These are phyloP conservation scores for Wickerhamiella slavikovae DNA, from an alignment of 805 yeast genomes.

Conservation along the genomic window DNA sequence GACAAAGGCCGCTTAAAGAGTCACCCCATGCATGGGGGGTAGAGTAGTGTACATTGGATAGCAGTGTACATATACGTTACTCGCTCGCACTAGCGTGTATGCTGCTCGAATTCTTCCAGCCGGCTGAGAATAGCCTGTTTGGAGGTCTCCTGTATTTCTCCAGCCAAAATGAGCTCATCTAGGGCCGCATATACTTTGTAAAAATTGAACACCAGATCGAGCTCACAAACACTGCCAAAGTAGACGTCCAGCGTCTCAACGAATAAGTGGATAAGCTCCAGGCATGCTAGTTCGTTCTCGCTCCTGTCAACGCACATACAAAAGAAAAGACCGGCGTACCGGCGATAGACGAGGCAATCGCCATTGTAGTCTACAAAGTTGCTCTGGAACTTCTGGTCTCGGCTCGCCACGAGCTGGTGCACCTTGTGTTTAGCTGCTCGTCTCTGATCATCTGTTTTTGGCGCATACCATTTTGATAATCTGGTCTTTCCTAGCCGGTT, in stretches of 20 bases:
- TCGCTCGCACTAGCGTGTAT: no score
- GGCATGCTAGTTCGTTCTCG: constrained; percentile 65
- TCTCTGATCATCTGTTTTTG: constrained; percentile 26
- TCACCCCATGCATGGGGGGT: no score
- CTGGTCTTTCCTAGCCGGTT: constrained; percentile 90
- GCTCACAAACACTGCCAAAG: constrained; percentile 81
- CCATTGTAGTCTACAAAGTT: constrained; percentile 58
- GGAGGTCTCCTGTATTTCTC: constrained; percentile 76
- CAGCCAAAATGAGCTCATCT: constrained; percentile 78
- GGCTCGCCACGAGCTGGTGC: constrained; percentile 56
- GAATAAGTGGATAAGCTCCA: constrained; percentile 70
- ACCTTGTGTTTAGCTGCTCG: constrained; percentile 34
- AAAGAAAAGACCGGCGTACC: constrained; percentile 85
- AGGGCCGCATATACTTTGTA: constrained; percentile 61
- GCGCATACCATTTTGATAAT: constrained; percentile 56
- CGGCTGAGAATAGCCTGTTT: constrained; percentile 46
- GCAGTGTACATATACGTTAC: no score
- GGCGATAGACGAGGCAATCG: constrained; percentile 54
- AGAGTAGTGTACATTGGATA: no score
- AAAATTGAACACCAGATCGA: constrained; percentile 83
- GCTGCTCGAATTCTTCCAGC: constrained; percentile 38
- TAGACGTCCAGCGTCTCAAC: constrained; percentile 76
- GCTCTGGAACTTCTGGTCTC: constrained; percentile 70
- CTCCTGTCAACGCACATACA: constrained; percentile 59
- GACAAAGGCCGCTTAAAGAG: no score